Evolutionary conservation across 2,329 filamentous ascomycete species (phyloP), one percentile per base, ranked within the genome.

Genomic region (Dactylonectria macrodidyma): DNA sequence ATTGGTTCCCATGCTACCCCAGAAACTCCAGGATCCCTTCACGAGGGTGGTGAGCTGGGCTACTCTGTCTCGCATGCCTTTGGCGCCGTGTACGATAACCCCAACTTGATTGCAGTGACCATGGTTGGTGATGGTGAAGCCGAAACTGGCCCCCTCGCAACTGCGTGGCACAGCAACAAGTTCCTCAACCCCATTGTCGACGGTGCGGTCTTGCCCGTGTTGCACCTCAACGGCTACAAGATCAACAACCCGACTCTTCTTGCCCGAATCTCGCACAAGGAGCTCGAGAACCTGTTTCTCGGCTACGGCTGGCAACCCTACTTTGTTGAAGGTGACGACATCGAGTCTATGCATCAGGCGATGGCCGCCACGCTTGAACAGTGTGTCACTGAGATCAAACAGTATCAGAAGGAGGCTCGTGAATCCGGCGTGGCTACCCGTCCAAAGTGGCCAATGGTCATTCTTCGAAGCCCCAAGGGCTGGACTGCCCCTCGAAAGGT

Each of bases 191-290:
- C 93, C 5, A 91, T 93, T 73, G 91, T 88, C 0, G 92, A 95
- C 75, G 93, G 93, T 34, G 93, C 92, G 44, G 93, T 95, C 8
- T 85, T 95, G 1, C 93, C 93, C 0, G 90, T 95, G 6, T 86
- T 95, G 11, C 92, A 95, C 79, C 85, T 95, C 38, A 95, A 95
- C 74, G 93, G 93, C 54, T 95, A 95, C 86, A 95, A 95, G 85
- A 95, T 95, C 84, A 93, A 93, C 84, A 93, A 94, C 80, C 92
- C 92, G 9, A 95, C 90, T 5, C 77, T 95, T 0, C 87, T 95
- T 16, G 90, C 92, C 14, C 89, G 93, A 71, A 91, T 95, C 76
- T 88, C 89, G 50, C 92, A 94, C 78, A 88, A 92, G 69, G 93
- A 95, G 81, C 85, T 95, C 6, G 87, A 90, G 73, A 83, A 86